phyloP scores from a whole-genome alignment of 23 red algal species.

The Chondrus crispus region DNA sequence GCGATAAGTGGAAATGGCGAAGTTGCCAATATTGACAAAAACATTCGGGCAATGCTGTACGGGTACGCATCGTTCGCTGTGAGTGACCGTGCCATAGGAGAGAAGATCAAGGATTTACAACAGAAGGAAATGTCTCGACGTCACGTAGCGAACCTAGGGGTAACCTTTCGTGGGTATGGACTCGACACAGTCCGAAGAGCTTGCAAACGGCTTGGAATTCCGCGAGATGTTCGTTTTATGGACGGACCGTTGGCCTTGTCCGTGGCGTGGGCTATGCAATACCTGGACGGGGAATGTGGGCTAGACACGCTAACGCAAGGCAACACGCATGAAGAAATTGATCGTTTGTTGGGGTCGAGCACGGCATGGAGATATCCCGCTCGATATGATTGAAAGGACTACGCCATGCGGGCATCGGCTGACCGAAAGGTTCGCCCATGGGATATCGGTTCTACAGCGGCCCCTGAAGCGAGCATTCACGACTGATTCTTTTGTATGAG shows the following conservation, averaged over 20 bases:
- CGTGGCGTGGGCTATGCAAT: background rate
- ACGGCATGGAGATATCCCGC: slow-evolving; percentile 28
- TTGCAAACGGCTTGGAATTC: background rate
- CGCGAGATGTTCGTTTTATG: background rate
- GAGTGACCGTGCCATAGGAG: background rate
- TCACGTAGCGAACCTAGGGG: background rate
- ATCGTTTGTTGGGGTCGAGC: background rate
- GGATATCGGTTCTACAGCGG: too few species aligned
- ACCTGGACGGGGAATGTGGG: background rate
- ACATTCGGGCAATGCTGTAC: slow-evolving; percentile 7
- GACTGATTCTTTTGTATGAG: too few species aligned
- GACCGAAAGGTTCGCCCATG: too few species aligned
- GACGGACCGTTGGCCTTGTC: background rate
- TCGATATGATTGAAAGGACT: too few species aligned
- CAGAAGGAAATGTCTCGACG: background rate
- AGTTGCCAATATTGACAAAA: background rate
- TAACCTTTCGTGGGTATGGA: background rate
- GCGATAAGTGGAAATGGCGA: background rate
- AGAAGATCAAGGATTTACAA: background rate
- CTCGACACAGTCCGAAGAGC: background rate
- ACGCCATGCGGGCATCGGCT: too few species aligned
- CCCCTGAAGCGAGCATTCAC: too few species aligned
- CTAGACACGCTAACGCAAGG: background rate
- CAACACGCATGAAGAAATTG: background rate
- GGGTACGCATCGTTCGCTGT: slow-evolving; percentile 20